These are phyloP conservation scores for Citrullus amarus DNA, from an alignment of 306 rosid species.

Conservation along the genomic window DNA sequence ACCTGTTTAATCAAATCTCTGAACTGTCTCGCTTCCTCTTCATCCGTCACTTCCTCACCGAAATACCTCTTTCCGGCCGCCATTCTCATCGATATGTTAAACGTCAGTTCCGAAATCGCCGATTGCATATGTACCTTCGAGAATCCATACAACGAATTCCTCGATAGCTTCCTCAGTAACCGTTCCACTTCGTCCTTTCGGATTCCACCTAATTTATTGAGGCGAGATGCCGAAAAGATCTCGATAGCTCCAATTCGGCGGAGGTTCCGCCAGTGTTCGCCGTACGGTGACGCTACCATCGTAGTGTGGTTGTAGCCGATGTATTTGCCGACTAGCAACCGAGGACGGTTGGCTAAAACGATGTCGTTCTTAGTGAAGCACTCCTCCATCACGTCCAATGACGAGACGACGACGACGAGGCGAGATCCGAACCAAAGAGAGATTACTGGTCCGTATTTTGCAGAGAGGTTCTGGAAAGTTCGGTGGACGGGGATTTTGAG, in stretches of 20 bases:
- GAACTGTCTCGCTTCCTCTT: slow-evolving; percentile 31
- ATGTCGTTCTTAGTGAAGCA: slow-evolving; percentile 65
- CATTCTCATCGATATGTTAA: slow-evolving; percentile 58
- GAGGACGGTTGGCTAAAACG: slow-evolving; percentile 40
- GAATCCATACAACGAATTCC: slow-evolving; percentile 3
- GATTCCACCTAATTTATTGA: slow-evolving; percentile 16
- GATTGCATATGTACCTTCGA: slow-evolving; percentile 27
- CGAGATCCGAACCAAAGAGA: slow-evolving; percentile 27
- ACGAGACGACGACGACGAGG: slow-evolving; percentile 36
- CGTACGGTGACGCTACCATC: slow-evolving; percentile 22
- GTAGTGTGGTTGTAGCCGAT: slow-evolving; percentile 35
- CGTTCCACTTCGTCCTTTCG: slow-evolving; percentile 32
- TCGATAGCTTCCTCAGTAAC: slow-evolving; percentile 21
- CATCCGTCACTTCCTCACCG: slow-evolving; percentile 20
- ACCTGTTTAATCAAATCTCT: slow-evolving; percentile 25
- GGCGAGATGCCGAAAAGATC: slow-evolving; percentile 44
- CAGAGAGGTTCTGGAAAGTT: slow-evolving; percentile 23
- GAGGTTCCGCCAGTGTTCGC: slow-evolving; percentile 76
- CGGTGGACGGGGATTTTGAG: slow-evolving; percentile 32
- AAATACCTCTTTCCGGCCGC: slow-evolving; percentile 55
- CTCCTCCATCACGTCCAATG: slow-evolving; percentile 33
- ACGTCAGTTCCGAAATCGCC: slow-evolving; percentile 34
- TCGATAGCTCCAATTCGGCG: slow-evolving; percentile 50
- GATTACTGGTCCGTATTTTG: slow-evolving; percentile 28
- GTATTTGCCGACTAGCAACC: slow-evolving; percentile 16